Conservation (phyloP, 108 stramenopile species). For the Bacterosira constricta region DNA sequence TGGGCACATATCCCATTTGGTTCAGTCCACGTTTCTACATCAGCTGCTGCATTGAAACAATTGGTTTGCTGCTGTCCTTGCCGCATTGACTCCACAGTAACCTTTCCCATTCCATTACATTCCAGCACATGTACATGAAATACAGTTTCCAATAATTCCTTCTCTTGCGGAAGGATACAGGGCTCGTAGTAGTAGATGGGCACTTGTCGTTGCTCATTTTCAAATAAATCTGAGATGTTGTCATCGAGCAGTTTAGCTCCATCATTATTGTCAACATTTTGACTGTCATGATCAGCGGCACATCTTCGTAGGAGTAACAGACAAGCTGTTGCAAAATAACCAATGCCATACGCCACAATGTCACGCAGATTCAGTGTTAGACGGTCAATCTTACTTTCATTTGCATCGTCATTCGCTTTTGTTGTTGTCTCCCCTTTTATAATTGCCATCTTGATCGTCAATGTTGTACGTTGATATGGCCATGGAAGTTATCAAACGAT, state of each 20-base stretch:
- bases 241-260: not conserved
- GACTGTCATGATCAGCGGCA: not conserved
- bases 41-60: too few relatives aligned
- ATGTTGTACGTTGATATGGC: not conserved
- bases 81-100: conserved; percentile 22
- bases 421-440: too few relatives aligned
- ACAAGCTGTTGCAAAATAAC: conserved; percentile 47
- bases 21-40: too few relatives aligned
- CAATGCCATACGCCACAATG: conserved; percentile 57
- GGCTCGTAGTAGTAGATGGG: conserved; percentile 54
- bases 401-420: not conserved
- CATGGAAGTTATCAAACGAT: conserved; percentile 20
- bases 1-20: too few relatives aligned
- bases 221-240: conserved; percentile 23
- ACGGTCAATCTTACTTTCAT: not conserved
- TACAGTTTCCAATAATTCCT: conserved; percentile 23
- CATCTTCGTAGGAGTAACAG: conserved; percentile 32
- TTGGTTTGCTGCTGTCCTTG: conserved; percentile 4
- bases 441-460: too few relatives aligned
- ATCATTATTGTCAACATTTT: not conserved
- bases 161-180: conserved; percentile 39
- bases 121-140: conserved; percentile 37
- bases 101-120: conserved; percentile 45
- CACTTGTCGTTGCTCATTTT: conserved; percentile 25
- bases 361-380: conserved; percentile 33